Evolutionary conservation across 306 rosid species (phyloP), one percentile per base, ranked within the genome.

Genomic region (Medicago arabica): DNA sequence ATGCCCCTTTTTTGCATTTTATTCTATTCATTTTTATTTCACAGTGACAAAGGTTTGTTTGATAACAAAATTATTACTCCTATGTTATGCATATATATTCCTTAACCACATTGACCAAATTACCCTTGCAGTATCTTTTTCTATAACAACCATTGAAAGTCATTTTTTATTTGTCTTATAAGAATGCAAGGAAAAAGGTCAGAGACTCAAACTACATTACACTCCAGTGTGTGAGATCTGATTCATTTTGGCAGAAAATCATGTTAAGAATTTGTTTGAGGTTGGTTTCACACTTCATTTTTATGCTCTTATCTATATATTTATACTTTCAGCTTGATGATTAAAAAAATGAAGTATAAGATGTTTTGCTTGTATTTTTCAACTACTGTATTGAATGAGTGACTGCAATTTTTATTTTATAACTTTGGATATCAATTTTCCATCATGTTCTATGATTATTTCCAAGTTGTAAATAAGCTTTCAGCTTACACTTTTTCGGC

Each of bases 191-290:
- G 44, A 38, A 19, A 44, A 62, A 44, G 65, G 67, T 78, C 74
- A 21, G 72, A 77, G 70, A 34, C 49, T 57, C 23, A 41, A 67
- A 67, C 72, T 38, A 58, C 69, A 46, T 11, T 5, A 36, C 10
- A 11, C 51, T 46, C 69, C 40, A 36, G 25, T 72, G 16, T 38
- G 75, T 64, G 44, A 70, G 69, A 25, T 55, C 59, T 28, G 23
- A 71, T 23, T 59, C 36, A 55, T 9, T 36, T 78, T 46, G n/a
- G 72, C 79, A 57, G 53, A 62, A 81, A 77, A 80, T 10, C 60
- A 87, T 84, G 88, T 66, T 82, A 17, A 71, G 76, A 53, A 47
- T 57, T 57, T 67, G 77, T 75, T 69, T 80, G 15, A 84, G 88
- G 90, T 87, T 74, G 23, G 80, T 54, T 69, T 44, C 72, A 16